These are phyloP conservation scores for Colletotrichum lupini DNA, from an alignment of 2,329 filamentous ascomycete genomes.

Conservation along the genomic window DNA sequence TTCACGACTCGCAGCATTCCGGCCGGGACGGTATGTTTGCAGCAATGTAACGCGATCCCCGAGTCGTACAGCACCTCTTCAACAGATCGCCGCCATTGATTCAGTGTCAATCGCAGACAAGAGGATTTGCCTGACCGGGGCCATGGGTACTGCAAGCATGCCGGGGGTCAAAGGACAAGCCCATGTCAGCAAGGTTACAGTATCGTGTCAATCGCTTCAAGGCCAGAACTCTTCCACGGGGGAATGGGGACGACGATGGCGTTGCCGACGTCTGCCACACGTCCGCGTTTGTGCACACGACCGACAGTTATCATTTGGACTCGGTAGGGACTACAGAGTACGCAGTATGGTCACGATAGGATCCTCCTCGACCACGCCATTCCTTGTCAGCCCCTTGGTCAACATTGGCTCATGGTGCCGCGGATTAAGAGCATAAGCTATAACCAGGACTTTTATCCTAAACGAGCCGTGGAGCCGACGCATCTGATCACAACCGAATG, in stretches of 20 bases:
- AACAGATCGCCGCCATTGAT: not conserved
- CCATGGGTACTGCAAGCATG: not conserved
- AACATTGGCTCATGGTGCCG: conserved; percentile 2
- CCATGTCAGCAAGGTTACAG: conserved; percentile 1
- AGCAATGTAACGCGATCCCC: conserved; percentile 30
- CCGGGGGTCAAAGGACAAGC: not conserved
- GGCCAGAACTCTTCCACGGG: conserved; percentile 6
- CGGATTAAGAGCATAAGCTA: conserved; percentile 19
- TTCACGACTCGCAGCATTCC: conserved; percentile 20
- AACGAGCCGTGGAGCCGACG: conserved; percentile 32
- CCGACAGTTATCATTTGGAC: not conserved
- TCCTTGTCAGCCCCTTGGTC: not conserved
- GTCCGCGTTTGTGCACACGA: conserved; percentile 11
- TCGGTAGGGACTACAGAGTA: not conserved
- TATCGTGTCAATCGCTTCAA: not conserved
- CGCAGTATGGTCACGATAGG: not conserved
- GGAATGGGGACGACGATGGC: conserved; percentile 8
- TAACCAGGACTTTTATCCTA: conserved; percentile 22
- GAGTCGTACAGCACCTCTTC: conserved; percentile 13
- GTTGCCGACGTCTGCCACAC: conserved; percentile 16
- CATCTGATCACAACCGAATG: conserved; percentile 34
- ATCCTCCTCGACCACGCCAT: conserved; percentile 13
- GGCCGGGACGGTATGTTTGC: conserved; percentile 3
- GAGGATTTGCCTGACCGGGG: not conserved
- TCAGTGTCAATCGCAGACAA: not conserved